phyloP scores from a whole-genome alignment of 2,329 filamentous ascomycete genomes.

The Sporothrix inflata region DNA sequence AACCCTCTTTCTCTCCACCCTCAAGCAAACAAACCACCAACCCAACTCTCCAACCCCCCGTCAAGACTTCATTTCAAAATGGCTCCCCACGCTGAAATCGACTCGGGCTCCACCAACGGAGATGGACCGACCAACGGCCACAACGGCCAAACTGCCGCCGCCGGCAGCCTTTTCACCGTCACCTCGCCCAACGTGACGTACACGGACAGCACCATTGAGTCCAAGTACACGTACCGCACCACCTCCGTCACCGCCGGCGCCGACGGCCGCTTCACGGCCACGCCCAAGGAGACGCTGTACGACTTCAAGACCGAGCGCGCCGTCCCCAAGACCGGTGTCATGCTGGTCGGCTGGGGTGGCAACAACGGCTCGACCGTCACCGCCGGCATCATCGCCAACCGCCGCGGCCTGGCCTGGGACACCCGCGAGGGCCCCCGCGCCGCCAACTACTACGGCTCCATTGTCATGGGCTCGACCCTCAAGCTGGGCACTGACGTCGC shows the following conservation, averaged over 20 bases:
- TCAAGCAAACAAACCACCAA: neutral
- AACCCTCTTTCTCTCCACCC: neutral
- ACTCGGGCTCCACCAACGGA: constrained; percentile 61
- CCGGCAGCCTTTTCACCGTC: constrained; percentile 76
- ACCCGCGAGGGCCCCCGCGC: constrained; percentile 84
- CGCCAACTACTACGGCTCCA: constrained; percentile 97
- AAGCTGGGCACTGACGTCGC: constrained; percentile 89
- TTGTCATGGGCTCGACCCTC: constrained; percentile 95
- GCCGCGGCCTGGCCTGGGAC: constrained; percentile 83
- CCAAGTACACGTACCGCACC: constrained; percentile 95
- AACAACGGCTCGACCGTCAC: constrained; percentile 99
- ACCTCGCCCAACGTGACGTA: constrained; percentile 92
- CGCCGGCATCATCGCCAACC: constrained; percentile 95
- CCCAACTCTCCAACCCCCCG: constrained; percentile 31
- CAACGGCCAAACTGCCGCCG: constrained; percentile 45
- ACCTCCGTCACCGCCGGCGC: constrained; percentile 73
- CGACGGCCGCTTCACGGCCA: constrained; percentile 78
- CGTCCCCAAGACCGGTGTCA: constrained; percentile 90
- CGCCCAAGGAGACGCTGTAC: constrained; percentile 86
- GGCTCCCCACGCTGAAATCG: constrained; percentile 84
- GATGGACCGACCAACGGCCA: constrained; percentile 45
- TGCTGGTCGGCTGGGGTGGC: constrained; percentile 96
- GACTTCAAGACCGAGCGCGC: constrained; percentile 97
- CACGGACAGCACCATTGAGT: constrained; percentile 83
- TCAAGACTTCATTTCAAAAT: constrained; percentile 44